Conservation (phyloP, 768 basidiomycete genomes). For the Lactarius pseudohatsudake region DNA sequence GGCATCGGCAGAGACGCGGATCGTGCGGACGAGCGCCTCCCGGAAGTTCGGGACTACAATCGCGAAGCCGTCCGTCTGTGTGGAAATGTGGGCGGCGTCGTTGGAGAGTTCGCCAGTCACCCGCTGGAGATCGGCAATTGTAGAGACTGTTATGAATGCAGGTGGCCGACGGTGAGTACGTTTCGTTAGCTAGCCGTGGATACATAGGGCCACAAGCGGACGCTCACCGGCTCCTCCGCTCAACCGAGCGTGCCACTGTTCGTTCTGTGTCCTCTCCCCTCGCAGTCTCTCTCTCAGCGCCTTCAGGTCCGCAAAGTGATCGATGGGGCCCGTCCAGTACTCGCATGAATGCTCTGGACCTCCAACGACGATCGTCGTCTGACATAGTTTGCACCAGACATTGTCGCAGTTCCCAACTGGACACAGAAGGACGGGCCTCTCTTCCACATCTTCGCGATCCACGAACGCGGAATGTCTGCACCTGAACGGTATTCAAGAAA, state of each 20-base stretch:
- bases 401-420: neutral
- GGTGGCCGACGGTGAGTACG: neutral
- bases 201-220: neutral
- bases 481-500: neutral
- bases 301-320: conserved; percentile 1
- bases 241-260: neutral
- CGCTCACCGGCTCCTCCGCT: neutral
- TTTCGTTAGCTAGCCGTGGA: neutral
- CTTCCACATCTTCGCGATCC: conserved; percentile 5
- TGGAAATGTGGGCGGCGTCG: neutral
- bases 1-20: neutral
- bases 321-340: neutral
- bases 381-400: conserved; percentile 6
- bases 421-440: neutral
- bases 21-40: conserved; percentile 3
- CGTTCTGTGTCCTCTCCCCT: neutral
- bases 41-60: neutral
- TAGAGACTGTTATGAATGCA: neutral
- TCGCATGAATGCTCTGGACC: conserved; percentile 2
- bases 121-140: neutral
- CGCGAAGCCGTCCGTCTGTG: neutral
- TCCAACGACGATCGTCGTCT: conserved; percentile 3
- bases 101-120: neutral
- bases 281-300: neutral
- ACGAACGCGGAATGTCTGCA: conserved; percentile 2